phyloP scores from a whole-genome alignment of 768 basidiomycete genomes.

The Tulasnella sp. region DNA sequence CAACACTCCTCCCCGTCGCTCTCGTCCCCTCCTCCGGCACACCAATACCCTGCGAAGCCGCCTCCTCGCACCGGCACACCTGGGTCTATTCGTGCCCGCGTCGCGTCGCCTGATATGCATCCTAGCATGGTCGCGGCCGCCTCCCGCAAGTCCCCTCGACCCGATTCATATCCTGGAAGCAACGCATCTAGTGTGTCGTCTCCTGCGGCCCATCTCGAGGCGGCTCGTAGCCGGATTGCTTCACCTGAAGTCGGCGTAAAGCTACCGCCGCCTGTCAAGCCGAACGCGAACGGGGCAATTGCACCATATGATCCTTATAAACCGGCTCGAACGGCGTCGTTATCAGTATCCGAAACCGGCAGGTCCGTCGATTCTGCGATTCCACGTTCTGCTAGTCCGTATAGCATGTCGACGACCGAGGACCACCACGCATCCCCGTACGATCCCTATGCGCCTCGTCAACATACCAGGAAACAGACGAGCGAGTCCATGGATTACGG shows the following conservation, averaged over 20 bases:
- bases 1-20: not conserved
- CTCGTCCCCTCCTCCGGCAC: not conserved
- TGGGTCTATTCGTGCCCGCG: conserved; percentile 4
- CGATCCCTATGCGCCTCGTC: conserved; percentile 21
- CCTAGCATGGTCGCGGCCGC: not conserved
- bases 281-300: not conserved
- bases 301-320: conserved; percentile 1
- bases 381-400: not conserved
- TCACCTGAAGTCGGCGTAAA: not conserved
- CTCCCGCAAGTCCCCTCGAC: not conserved
- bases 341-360: not conserved
- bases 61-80: conserved; percentile 7
- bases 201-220: conserved; percentile 4
- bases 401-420: conserved; percentile 22
- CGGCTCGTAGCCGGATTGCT: not conserved
- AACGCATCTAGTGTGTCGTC: not conserved
- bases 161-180: not conserved
- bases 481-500: not conserved
- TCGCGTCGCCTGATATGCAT: conserved; percentile 9
- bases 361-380: not conserved
- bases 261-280: not conserved
- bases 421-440: conserved; percentile 26
- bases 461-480: not conserved
- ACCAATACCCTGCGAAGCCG: not conserved
- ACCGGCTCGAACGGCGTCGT: not conserved